phyloP scores from a whole-genome alignment of 352 stramenopile genomes.

The Pythium myriotylum region DNA sequence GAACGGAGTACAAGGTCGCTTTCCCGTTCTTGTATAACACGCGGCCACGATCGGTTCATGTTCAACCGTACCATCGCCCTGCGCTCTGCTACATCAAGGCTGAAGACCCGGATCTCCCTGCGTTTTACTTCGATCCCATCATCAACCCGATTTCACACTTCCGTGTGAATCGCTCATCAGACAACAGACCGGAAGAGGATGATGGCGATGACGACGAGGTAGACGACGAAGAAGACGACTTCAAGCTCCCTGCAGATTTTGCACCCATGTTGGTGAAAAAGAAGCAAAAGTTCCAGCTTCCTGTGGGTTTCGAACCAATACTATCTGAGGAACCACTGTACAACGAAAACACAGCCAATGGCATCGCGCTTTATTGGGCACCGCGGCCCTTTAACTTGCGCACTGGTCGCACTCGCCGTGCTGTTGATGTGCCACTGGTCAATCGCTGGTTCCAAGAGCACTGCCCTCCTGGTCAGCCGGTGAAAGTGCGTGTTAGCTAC shows the following conservation, averaged over 20 bases:
- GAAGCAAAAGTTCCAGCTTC: conserved; percentile 63
- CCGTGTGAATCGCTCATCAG: conserved; percentile 66
- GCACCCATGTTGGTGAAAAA: conserved; percentile 91
- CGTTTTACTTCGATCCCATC: conserved; percentile 97
- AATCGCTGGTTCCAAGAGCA: conserved; percentile 99
- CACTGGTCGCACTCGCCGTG: conserved; percentile 94
- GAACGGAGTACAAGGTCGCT: conserved; percentile 99
- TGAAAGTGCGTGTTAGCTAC: conserved; percentile 99
- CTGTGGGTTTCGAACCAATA: conserved; percentile 89
- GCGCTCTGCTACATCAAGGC: conserved; percentile 97
- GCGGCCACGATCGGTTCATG: conserved; percentile 93
- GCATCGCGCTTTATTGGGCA: conserved; percentile 98
- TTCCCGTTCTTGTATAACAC: conserved; percentile 99
- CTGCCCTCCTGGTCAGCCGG: conserved; percentile 96
- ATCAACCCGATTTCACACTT: conserved; percentile 98
- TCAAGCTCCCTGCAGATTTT: conserved; percentile 87
- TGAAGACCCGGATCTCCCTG: conserved; percentile 93
- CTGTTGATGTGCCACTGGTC: conserved; percentile 98
- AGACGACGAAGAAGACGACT: conserved; percentile 71
- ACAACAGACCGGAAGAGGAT: conserved; percentile 51
- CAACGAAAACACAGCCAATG: conserved; percentile 94
- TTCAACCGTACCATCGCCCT: conserved; percentile 96
- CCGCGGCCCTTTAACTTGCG: conserved; percentile 98
- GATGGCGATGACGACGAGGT: conserved; percentile 82
- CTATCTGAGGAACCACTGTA: conserved; percentile 94